These are phyloP conservation scores for Gonapodya sp. DNA, from an alignment of 192 early-diverging fungal genomes.

Conservation along the genomic window DNA sequence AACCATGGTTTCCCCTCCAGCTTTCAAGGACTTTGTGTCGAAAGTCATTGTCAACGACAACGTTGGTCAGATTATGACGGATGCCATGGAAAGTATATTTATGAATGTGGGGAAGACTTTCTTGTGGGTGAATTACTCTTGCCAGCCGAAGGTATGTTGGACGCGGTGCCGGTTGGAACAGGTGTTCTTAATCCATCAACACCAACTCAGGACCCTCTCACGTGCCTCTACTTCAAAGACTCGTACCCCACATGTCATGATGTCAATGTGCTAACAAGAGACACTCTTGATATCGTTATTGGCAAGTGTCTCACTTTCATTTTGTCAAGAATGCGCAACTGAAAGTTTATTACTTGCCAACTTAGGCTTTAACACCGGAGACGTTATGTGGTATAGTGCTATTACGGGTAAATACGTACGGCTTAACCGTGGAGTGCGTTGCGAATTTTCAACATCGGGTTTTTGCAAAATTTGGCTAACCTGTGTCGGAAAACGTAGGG, in stretches of 20 bases:
- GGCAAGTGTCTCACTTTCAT: slow-evolving; percentile 35
- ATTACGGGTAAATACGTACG: slow-evolving; percentile 75
- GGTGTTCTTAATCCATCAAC: slow-evolving; percentile 19
- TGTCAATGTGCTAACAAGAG: slow-evolving; percentile 63
- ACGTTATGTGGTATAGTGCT: slow-evolving; percentile 76
- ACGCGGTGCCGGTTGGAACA: slow-evolving; percentile 19
- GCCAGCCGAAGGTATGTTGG: slow-evolving; percentile 47
- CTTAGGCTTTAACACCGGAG: slow-evolving; percentile 46
- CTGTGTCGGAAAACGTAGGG: slow-evolving; percentile 26
- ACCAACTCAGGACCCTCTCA: slow-evolving; percentile 60
- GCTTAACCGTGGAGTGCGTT: slow-evolving; percentile 66
- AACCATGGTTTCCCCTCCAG: neutral
- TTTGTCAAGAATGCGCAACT: slow-evolving; percentile 21
- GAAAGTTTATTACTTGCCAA: neutral
- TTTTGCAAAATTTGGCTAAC: neutral
- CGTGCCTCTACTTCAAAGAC: slow-evolving; percentile 62
- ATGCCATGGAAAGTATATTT: slow-evolving; percentile 31
- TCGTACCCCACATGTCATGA: slow-evolving; percentile 77
- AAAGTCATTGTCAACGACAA: slow-evolving; percentile 5
- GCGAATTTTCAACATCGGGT: slow-evolving; percentile 7
- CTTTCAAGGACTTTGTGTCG: slow-evolving; percentile 9
- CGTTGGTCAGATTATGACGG: neutral
- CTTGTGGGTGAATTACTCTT: slow-evolving; percentile 57
- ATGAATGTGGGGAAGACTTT: slow-evolving; percentile 63
- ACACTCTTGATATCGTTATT: slow-evolving; percentile 77